Evolutionary conservation across 495 filamentous ascomycete species (phyloP), one percentile per base, ranked within the genome.

Genomic region (Lepraria neglecta): DNA sequence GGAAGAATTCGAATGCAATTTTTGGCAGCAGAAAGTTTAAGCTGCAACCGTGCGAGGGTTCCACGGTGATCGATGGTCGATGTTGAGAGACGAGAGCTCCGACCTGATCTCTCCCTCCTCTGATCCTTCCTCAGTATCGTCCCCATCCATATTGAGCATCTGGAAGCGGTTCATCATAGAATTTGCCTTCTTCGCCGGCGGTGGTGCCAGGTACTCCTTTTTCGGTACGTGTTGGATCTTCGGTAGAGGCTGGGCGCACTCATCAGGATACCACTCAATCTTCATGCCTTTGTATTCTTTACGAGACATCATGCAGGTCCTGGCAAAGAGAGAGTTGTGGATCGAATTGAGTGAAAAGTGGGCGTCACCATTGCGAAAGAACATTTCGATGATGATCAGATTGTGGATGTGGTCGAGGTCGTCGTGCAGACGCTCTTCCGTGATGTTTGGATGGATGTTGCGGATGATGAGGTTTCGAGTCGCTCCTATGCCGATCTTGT

Each of bases 341-440:
- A 95, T 80, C 1, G 88, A 91, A 70, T 92, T 95, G 10, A 86
- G 85, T 54, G 83, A 84, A 55, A 94, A 80, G 71, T 82, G 80
- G 44, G 80, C 85, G 68, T 82, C 82, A 28, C 76, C 78, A 21
- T 75, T 68, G 47, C 71, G 70, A 70, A 87, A 86, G 40, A 75
- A 74, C 24, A 92, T 75, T 59, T 81, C 81, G 69, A 92, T 79
- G 15, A 95, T 78, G 33, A 86, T 77, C 11, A 92, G 75, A 65
- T 89, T 89, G 70, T 91, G 82, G 64, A 95, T 92, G 68, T 94
- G 90, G 17, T 92, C 87, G 46, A 92, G 73, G 65, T 95, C 87
- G 6, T 87, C 81, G 3, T 87, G 83, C 48, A 95, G 82, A 5
- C 75, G 68, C 4, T 77, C 73, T 59, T 87, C 86, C 0, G 85